Evolutionary conservation across 495 filamentous ascomycete genomes (phyloP).

Genomic region (Xylaria nigripes): DNA sequence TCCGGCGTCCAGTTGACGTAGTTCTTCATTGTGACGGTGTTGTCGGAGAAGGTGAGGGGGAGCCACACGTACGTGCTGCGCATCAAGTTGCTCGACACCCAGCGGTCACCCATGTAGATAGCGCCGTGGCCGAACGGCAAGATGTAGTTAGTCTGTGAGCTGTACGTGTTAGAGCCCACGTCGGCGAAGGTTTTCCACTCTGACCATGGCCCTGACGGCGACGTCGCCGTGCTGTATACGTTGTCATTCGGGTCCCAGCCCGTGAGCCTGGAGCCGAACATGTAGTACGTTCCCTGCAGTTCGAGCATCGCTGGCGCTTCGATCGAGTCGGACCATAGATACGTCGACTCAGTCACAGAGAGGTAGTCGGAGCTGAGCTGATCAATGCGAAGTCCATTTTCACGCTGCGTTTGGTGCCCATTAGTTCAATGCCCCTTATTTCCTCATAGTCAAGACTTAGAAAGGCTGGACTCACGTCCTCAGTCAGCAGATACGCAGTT

Average conservation of each 20-base stretch:
- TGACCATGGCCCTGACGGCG: constrained; percentile 45
- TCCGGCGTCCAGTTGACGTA: constrained; percentile 45
- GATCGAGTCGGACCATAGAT: constrained; percentile 41
- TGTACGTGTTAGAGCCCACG: constrained; percentile 43
- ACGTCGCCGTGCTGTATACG: constrained; percentile 34
- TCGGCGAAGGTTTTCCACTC: constrained; percentile 53
- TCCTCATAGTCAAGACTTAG: neutral
- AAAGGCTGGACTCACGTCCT: constrained; percentile 34
- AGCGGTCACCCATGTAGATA: constrained; percentile 63
- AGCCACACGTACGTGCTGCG: constrained; percentile 59
- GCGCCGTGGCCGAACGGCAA: constrained; percentile 35
- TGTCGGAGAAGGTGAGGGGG: constrained; percentile 50
- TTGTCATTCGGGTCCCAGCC: constrained; percentile 56
- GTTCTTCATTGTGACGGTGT: constrained; percentile 44
- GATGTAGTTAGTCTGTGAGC: constrained; percentile 44
- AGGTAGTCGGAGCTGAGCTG: constrained; percentile 42
- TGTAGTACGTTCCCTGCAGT: constrained; percentile 30
- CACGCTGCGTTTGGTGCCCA: constrained; percentile 14
- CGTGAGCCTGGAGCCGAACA: constrained; percentile 34
- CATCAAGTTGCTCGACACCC: constrained; percentile 51
- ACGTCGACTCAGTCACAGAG: constrained; percentile 38
- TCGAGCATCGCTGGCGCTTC: constrained; percentile 40
- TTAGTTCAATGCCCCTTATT: neutral
- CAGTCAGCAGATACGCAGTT: constrained; percentile 51
- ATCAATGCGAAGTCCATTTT: constrained; percentile 46